phyloP scores from a whole-genome alignment of 768 basidiomycete species.

The Russula brevipes region DNA sequence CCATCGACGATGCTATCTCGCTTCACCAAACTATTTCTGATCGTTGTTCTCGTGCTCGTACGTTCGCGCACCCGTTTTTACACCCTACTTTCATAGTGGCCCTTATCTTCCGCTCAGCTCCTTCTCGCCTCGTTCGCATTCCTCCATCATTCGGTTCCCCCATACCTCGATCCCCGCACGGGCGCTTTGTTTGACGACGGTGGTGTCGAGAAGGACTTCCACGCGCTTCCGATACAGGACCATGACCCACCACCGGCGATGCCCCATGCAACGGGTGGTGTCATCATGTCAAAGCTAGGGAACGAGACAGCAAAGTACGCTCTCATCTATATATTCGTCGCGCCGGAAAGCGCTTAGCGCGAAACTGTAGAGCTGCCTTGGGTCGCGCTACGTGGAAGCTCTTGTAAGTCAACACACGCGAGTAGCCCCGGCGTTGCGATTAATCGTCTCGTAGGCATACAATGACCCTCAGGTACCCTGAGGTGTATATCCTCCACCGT shows the following conservation, averaged over 20 bases:
- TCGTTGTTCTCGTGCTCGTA: conserved; percentile 44
- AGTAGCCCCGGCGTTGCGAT: conserved; percentile 8
- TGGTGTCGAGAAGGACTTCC: conserved; percentile 45
- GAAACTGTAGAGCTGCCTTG: conserved; percentile 64
- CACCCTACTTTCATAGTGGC: background rate
- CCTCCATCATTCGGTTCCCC: conserved; percentile 55
- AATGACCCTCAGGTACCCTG: conserved; percentile 87
- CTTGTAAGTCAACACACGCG: conserved; percentile 45
- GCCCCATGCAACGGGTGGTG: conserved; percentile 29
- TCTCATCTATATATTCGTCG: background rate
- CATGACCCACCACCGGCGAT: background rate
- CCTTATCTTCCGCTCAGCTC: conserved; percentile 38
- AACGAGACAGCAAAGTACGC: conserved; percentile 91
- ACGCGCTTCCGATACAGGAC: conserved; percentile 8
- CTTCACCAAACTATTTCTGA: conserved; percentile 51
- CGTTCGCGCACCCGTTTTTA: conserved; percentile 24
- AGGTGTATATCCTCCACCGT: conserved; percentile 40
- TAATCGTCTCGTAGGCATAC: conserved; percentile 55
- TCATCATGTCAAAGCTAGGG: conserved; percentile 88
- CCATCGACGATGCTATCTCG: conserved; percentile 46
- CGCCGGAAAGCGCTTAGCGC: background rate
- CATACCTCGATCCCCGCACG: conserved; percentile 70
- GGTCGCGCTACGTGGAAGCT: conserved; percentile 90
- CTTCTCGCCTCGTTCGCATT: conserved; percentile 54
- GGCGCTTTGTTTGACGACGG: conserved; percentile 67